Evolutionary conservation across 257 asterid genomes (phyloP).

Genomic region (Solanum appendiculatum): DNA sequence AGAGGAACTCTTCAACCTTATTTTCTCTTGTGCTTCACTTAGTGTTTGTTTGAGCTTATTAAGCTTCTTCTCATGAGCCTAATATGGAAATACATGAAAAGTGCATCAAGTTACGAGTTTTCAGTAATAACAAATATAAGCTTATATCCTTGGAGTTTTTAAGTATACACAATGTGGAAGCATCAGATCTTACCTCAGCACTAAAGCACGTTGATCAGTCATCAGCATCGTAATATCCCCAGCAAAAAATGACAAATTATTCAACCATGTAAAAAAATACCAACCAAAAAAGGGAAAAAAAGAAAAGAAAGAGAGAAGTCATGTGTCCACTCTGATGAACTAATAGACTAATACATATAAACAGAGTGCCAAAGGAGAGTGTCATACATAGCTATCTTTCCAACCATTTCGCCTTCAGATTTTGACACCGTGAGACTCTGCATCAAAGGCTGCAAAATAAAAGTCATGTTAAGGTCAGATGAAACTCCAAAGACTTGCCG

Average conservation of each 20-base stretch:
- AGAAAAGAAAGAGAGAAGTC: conserved; percentile 2
- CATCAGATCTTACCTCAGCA: conserved; percentile 32
- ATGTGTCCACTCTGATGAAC: neutral
- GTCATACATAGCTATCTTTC: conserved; percentile 41
- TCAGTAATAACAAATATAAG: neutral
- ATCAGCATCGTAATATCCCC: neutral
- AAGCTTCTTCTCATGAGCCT: conserved; percentile 49
- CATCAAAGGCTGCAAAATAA: conserved; percentile 27
- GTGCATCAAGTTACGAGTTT: neutral
- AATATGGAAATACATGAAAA: neutral
- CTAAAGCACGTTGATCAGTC: conserved; percentile 24
- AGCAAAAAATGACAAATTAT: neutral
- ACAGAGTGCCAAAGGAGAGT: neutral
- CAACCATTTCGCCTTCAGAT: conserved; percentile 44
- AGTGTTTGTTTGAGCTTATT: conserved; percentile 35
- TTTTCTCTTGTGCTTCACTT: conserved; percentile 29
- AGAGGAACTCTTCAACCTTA: conserved; percentile 27
- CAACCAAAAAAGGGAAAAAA: conserved; percentile 2
- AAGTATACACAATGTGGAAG: neutral
- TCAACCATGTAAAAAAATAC: neutral
- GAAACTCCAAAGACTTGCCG: neutral
- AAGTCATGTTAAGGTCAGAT: neutral
- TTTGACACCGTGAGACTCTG: conserved; percentile 40
- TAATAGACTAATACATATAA: neutral
- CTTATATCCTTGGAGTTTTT: neutral